Conservation (phyloP, 345 rosid genomes). For the Brassica napus region Da-Ae NC_063452.1:59520501-59521000, state of each 20-base stretch:
- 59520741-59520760: too few species aligned
- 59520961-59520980: background rate
- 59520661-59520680: too few species aligned
- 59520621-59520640: too few species aligned
- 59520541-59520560: too few species aligned
- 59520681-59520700: too few species aligned
- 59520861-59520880: background rate
- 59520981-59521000: constrained; percentile 6
- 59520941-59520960: constrained; percentile 26
- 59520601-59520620: too few species aligned
- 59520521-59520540: too few species aligned
- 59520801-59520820: background rate
- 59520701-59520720: too few species aligned
- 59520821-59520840: background rate
- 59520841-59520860: background rate
- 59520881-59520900: constrained; percentile 11
- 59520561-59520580: too few species aligned
- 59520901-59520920: background rate
- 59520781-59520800: background rate
- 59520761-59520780: too few species aligned
- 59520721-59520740: background rate
- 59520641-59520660: too few species aligned
- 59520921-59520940: background rate
- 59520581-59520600: too few species aligned
- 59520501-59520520: background rate